Evolutionary conservation across 331 rosid species (phyloP), one percentile per base, ranked within the genome.

Genomic region (Phaseolus coccineus): DNA sequence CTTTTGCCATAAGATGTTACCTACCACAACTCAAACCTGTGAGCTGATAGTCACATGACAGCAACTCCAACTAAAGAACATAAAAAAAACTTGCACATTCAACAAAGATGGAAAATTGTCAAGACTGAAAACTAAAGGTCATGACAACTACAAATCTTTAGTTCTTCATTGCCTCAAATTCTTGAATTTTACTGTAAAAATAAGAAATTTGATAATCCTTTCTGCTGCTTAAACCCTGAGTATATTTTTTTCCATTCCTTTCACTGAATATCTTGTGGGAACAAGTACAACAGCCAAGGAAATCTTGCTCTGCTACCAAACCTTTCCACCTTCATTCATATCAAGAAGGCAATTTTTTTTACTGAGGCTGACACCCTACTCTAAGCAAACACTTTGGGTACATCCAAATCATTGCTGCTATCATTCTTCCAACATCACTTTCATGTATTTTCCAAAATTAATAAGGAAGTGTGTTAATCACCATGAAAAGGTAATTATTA

Each of bases 141-240:
- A 35, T 35, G 7, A 35, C 40, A 33, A 35, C 7, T 35, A 35
- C 40, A 35, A 4, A 35, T 35, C 30, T 61, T 61, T 19, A 46
- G 48, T 47, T 62, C 59, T 75, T 59, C 13, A 39, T 74, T 12
- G 4, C 39, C 46, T 9, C 70, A 74, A 59, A 44, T 70, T 70
- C 76, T 48, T 15, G 16, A 48, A 28, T n/a, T 61, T 44, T 16
- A 3, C 27, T 7, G 69, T 15, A 46, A 74, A 74, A 74, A 16
- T 15, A 58, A 59, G 27, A 42, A 73, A 14, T 56, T 56, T 70
- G 59, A 44, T 44, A 31, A 15, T 27, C 46, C 78, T 59, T 27
- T 58, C 57, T 24, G 16, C 27, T 13, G 42, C 58, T 57, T 47
- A 46, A 69, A 68, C 40, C 40, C 39, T 12, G 5, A 14, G 25